Base-by-base conservation (phyloP, 352 stramenopile species). In the Plasmopara viticola region DNA sequence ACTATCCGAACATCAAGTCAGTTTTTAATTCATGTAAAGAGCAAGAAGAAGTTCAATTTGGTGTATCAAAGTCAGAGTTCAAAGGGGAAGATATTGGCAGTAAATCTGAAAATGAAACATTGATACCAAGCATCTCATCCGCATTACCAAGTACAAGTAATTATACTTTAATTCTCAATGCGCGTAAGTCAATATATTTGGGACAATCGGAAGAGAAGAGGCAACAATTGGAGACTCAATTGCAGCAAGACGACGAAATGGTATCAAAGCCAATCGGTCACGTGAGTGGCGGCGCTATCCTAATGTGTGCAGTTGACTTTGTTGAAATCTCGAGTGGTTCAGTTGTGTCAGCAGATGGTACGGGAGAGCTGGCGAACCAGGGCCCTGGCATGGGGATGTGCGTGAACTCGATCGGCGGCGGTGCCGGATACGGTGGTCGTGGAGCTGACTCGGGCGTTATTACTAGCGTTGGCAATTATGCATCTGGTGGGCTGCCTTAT, bases 391-490 rank as follows among this genome's bases (percentile, higher is more conserved):
- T 65, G 45, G 81, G 81, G 5, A 70, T 60, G 9, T 91, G 81
- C 44, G 61, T 68, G 13, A 62, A 53, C 8, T 86, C 76, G 3
- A 70, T 88, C 2, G 81, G 81, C 25, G 78, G 74, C 18, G 81
- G 81, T 29, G 81, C 68, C 25, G 78, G 81, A 10, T 91, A 90
- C 25, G 81, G 81, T 39, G 78, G 81, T 14, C 70, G 69, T 2
- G 81, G 81, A 43, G 81, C 76, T 28, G 81, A 92, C 51, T 90
- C 81, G 2, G 84, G 73, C 9, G 45, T 75, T 7, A 66, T 86
- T 35, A 76, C 72, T 28, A 54, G 64, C 18, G 62, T 66, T 12
- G 72, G 71, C 25, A 75, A 85, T 38, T 85, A 86, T 46, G 78
- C 76, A 0, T 68, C 69, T 38, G 78, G 81, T 38, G 81, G 81